Percentiles rank a stretch among this genome's conserved stretches.
Conservation (phyloP, 495 filamentous ascomycete species). For the Choiromyces venosus region DNA sequence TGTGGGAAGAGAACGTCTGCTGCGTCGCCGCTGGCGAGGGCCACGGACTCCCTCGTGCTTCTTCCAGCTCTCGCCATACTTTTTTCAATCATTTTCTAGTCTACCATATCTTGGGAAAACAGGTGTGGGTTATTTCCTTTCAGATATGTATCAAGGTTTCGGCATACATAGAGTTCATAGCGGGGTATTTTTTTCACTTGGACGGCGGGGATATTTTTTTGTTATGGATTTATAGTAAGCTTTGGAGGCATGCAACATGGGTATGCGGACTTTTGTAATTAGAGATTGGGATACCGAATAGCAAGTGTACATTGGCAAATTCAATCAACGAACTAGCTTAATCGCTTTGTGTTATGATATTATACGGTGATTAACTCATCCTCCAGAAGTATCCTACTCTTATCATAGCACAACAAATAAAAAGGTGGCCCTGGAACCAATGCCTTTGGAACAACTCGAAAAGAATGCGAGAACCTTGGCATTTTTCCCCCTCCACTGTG, state of each 20-base stretch:
- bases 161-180: background rate
- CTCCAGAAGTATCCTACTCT: too few relatives aligned
- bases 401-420: too few relatives aligned
- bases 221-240: background rate
- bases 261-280: background rate
- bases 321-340: too few relatives aligned
- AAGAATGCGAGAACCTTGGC: too few relatives aligned
- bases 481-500: too few relatives aligned
- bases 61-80: background rate
- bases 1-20: conserved; percentile 43
- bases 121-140: background rate
- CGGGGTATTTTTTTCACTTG: background rate
- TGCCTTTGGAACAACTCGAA: too few relatives aligned
- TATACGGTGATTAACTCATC: too few relatives aligned
- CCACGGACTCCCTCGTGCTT: background rate
- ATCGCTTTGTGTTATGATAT: too few relatives aligned
- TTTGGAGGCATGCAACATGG: background rate
- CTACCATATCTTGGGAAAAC: background rate
- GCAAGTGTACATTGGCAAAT: background rate
- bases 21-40: conserved; percentile 31
- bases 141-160: background rate
- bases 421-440: too few relatives aligned
- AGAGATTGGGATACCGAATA: too few relatives aligned
- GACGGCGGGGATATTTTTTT: background rate
- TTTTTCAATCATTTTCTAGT: background rate